Conservation (phyloP, 164 flowering plant genomes). For the Annona cherimola region DNA sequence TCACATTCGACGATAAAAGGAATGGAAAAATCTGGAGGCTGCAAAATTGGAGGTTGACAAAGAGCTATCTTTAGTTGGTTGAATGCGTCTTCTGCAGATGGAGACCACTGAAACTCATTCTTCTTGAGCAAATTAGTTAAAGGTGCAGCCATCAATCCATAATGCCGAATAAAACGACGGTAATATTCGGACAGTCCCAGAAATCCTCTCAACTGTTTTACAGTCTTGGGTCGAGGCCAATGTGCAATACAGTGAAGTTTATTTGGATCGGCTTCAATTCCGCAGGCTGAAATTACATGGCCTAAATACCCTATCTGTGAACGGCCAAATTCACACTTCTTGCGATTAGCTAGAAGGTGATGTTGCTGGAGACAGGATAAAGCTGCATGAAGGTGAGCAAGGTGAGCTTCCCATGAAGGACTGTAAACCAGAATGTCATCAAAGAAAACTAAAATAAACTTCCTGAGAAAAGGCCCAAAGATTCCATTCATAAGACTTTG, state of each 20-base stretch:
- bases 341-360: too few species aligned
- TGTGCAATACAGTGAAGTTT: not conserved
- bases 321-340: conserved; percentile 2
- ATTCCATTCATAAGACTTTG: too few species aligned
- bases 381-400: too few species aligned
- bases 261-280: not conserved
- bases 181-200: not conserved
- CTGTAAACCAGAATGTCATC: too few species aligned
- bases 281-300: not conserved
- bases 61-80: not conserved
- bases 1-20: too few species aligned
- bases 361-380: too few species aligned
- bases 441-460: too few species aligned
- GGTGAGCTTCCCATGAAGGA: too few species aligned
- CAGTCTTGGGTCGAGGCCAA: not conserved
- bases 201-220: conserved; percentile 2
- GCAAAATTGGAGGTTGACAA: not conserved
- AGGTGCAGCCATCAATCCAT: not conserved
- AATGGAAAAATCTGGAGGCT: not conserved
- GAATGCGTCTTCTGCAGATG: not conserved
- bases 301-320: not conserved
- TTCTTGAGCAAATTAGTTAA: not conserved
- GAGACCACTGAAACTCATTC: not conserved
- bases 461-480: too few species aligned
- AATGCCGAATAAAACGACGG: not conserved